These are phyloP conservation scores for Echites panduratus DNA, from an alignment of 257 asterid species.

Conservation along the genomic window DNA sequence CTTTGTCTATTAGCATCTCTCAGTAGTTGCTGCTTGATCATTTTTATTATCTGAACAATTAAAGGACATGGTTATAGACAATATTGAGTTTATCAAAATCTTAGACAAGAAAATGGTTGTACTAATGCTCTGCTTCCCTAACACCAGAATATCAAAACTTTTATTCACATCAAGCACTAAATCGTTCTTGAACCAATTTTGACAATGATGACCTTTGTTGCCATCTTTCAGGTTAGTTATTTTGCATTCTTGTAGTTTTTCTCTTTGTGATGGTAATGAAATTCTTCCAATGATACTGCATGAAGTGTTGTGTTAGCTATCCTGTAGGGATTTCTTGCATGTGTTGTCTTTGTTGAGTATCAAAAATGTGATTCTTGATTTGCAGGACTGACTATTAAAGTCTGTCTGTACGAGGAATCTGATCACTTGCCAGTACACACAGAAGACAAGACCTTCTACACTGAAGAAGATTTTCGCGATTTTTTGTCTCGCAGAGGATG, in stretches of 20 bases:
- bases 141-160: background rate
- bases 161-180: background rate
- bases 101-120: background rate
- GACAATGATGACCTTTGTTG: background rate
- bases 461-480: constrained; percentile 57
- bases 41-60: background rate
- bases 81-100: background rate
- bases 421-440: constrained; percentile 54
- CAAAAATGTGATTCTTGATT: background rate
- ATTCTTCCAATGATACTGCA: background rate
- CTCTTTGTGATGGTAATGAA: background rate
- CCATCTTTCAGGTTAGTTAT: background rate
- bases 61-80: background rate
- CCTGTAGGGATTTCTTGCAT: background rate
- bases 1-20: background rate
- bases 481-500: constrained; percentile 65
- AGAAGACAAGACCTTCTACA: constrained; percentile 64
- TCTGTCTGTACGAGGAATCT: constrained; percentile 53
- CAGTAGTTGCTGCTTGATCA: background rate
- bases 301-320: background rate
- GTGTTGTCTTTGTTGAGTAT: background rate
- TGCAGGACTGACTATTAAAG: constrained; percentile 61
- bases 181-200: background rate
- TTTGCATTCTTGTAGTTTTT: background rate
- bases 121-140: background rate